Percentiles rank a stretch among this genome's conserved stretches.
Evolutionary conservation across 2,329 filamentous ascomycete genomes (phyloP).

Genomic region (Colletotrichum somersetense): DNA sequence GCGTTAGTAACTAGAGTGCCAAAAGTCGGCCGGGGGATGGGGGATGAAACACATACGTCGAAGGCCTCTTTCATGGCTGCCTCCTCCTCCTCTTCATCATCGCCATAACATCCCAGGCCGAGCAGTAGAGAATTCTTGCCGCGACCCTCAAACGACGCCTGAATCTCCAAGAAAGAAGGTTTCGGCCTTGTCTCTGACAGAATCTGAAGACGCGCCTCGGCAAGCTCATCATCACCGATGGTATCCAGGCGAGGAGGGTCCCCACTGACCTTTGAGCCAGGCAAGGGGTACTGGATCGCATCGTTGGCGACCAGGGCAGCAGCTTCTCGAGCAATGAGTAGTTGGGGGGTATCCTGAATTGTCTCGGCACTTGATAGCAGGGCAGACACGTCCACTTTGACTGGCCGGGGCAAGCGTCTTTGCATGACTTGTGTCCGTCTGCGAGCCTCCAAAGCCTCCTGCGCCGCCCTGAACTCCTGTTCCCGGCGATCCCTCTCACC

Average conservation of each 20-base stretch:
- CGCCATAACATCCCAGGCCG: constrained; percentile 83
- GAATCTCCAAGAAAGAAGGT: constrained; percentile 64
- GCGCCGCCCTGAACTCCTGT: constrained; percentile 77
- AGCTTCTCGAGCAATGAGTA: constrained; percentile 80
- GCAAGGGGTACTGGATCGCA: constrained; percentile 79
- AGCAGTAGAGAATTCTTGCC: constrained; percentile 74
- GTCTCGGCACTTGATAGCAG: constrained; percentile 71
- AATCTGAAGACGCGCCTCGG: constrained; percentile 82
- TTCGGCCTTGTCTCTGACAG: constrained; percentile 73
- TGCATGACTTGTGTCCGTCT: constrained; percentile 94
- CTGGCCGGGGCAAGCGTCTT: constrained; percentile 82
- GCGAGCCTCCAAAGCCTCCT: constrained; percentile 81
- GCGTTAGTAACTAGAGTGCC: neutral
- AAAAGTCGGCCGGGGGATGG: neutral
- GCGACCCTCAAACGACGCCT: constrained; percentile 65
- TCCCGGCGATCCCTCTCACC: constrained; percentile 86
- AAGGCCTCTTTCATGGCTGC: constrained; percentile 77
- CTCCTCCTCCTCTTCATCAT: constrained; percentile 78
- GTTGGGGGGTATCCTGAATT: constrained; percentile 73
- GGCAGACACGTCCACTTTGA: constrained; percentile 75
- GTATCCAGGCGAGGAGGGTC: constrained; percentile 69
- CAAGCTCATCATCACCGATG: constrained; percentile 79
- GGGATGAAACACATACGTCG: constrained; percentile 66
- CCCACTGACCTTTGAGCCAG: constrained; percentile 74
- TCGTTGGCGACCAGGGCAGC: constrained; percentile 86